A percentile compares a stretch with the other conserved stretches of the same genome.
Evolutionary conservation across 495 filamentous ascomycete species (phyloP).

Genomic region (Hypoxylon trugodes): DNA sequence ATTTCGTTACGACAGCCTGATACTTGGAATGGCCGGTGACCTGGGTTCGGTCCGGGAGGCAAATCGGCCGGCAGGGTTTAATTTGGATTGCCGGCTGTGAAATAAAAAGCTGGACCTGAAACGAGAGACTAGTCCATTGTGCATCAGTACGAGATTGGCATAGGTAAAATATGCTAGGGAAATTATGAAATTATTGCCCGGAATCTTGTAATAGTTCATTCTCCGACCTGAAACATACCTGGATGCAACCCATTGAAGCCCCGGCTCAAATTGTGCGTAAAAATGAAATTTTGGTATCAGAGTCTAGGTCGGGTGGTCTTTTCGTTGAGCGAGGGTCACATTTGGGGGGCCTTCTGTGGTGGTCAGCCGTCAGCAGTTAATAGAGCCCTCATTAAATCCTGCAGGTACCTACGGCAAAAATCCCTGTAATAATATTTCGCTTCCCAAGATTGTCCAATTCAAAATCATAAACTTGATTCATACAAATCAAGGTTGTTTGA

Average conservation of each 20-base stretch:
- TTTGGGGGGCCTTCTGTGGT: slow-evolving; percentile 16
- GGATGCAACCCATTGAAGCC: slow-evolving; percentile 17
- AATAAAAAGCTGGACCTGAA: slow-evolving; percentile 23
- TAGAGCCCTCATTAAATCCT: slow-evolving; percentile 18
- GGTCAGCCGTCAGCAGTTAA: slow-evolving; percentile 27
- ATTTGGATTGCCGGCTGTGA: slow-evolving; percentile 2
- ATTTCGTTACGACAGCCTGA: neutral
- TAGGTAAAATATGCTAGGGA: neutral
- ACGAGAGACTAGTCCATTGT: neutral
- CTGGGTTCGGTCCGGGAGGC: neutral
- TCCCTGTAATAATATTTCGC: slow-evolving; percentile 26
- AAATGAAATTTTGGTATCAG: neutral
- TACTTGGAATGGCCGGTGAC: neutral
- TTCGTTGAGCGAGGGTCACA: neutral
- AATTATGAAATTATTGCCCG: slow-evolving; percentile 2
- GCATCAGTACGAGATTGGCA: slow-evolving; percentile 1
- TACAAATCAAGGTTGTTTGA: slow-evolving; percentile 1
- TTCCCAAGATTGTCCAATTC: slow-evolving; percentile 29
- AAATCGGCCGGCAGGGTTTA: slow-evolving; percentile 3
- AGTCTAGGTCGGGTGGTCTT: neutral
- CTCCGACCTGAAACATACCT: slow-evolving; percentile 17
- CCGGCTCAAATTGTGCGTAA: neutral
- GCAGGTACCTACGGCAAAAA: slow-evolving; percentile 18
- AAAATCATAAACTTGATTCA: neutral
- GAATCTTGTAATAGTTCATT: neutral